Evolutionary conservation across 371 early-diverging fungal species (phyloP).

Genomic region (Actinomortierella wolfii): DNA sequence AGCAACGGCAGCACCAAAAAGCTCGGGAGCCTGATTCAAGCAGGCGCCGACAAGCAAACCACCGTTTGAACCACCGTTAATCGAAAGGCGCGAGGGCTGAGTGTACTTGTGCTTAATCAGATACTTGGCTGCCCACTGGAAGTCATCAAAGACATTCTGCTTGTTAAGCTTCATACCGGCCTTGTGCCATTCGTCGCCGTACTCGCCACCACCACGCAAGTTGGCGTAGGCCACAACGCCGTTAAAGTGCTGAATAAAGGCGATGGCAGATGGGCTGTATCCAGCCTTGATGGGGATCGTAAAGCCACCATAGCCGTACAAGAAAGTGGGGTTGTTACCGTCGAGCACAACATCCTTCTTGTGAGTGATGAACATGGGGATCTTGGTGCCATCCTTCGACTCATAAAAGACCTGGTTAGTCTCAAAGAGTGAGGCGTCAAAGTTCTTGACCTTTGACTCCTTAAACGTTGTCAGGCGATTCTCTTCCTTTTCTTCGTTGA

Average conservation of each 20-base stretch:
- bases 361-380: slow-evolving; percentile 71
- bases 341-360: slow-evolving; percentile 54
- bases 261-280: slow-evolving; percentile 50
- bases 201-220: slow-evolving; percentile 61
- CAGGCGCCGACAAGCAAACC: slow-evolving; percentile 59
- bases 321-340: slow-evolving; percentile 56
- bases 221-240: slow-evolving; percentile 48
- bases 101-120: slow-evolving; percentile 50
- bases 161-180: slow-evolving; percentile 47
- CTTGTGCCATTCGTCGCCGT: slow-evolving; percentile 57
- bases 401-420: slow-evolving; percentile 64
- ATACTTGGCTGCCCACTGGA: slow-evolving; percentile 53
- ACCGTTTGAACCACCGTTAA: slow-evolving; percentile 78
- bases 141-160: slow-evolving; percentile 58
- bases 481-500: slow-evolving; percentile 14
- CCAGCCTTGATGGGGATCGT: slow-evolving; percentile 54
- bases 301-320: slow-evolving; percentile 76
- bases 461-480: slow-evolving; percentile 41
- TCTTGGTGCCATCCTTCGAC: slow-evolving; percentile 63
- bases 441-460: slow-evolving; percentile 51
- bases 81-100: slow-evolving; percentile 51
- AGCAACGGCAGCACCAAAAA: slow-evolving; percentile 54
- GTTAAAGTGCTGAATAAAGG: slow-evolving; percentile 55
- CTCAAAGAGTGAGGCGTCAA: slow-evolving; percentile 50
- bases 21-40: slow-evolving; percentile 54